These are phyloP conservation scores for Lasiodiplodia sp. DNA, from an alignment of 2,329 filamentous ascomycete species.

Conservation along the genomic window DNA sequence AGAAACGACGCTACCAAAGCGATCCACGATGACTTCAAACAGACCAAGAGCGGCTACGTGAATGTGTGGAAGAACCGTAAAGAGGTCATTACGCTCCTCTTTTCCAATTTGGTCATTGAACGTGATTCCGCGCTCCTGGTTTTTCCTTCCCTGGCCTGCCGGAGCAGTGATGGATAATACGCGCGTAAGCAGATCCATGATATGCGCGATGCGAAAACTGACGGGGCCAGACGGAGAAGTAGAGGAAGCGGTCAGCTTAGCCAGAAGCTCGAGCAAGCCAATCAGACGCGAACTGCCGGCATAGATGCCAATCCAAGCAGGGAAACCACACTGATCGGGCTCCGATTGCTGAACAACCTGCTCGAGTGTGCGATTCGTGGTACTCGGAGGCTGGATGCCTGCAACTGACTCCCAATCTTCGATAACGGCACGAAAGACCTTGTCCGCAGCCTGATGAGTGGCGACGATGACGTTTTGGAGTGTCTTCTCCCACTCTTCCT, in stretches of 20 bases:
- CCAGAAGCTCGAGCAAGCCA: conserved; percentile 70
- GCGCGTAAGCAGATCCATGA: conserved; percentile 74
- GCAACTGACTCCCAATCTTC: conserved; percentile 81
- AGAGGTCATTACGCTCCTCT: conserved; percentile 83
- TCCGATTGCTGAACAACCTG: conserved; percentile 49
- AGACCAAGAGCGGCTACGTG: conserved; percentile 75
- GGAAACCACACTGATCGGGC: conserved; percentile 60
- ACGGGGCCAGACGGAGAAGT: conserved; percentile 68
- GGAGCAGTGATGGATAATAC: conserved; percentile 70
- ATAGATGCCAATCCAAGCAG: conserved; percentile 76
- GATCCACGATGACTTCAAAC: conserved; percentile 62
- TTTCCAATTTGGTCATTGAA: conserved; percentile 75
- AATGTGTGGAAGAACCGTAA: conserved; percentile 74
- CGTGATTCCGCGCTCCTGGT: conserved; percentile 46
- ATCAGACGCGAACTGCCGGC: conserved; percentile 74
- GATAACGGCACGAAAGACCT: conserved; percentile 77
- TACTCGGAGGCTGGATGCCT: conserved; percentile 42
- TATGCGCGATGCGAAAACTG: conserved; percentile 69
- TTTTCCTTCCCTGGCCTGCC: conserved; percentile 42
- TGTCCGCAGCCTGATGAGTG: conserved; percentile 75
- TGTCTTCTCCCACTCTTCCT: conserved; percentile 79
- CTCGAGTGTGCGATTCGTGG: conserved; percentile 40
- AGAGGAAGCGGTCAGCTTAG: conserved; percentile 66
- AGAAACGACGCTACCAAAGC: conserved; percentile 65
- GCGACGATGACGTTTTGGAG: conserved; percentile 68